Evolutionary conservation across 2,329 filamentous ascomycete species (phyloP).

Genomic region (Raffaelea albimanens): DNA sequence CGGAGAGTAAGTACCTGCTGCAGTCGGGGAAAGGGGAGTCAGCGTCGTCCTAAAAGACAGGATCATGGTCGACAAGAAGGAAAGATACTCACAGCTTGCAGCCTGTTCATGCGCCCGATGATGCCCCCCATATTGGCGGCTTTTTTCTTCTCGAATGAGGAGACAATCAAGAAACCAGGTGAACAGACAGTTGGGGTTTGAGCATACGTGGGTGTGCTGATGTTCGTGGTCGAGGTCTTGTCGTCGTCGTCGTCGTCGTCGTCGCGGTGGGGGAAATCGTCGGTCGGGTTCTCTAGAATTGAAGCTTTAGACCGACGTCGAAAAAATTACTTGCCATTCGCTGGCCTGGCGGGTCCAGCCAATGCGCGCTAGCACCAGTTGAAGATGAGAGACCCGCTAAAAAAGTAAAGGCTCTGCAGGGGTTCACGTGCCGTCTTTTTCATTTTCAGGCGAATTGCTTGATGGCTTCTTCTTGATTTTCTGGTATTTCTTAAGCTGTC

Average conservation of each 20-base stretch:
- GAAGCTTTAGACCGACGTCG: too few species aligned
- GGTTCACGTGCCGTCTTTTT: neutral
- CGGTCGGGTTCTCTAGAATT: neutral
- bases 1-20: conserved; percentile 44
- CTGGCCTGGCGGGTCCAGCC: too few species aligned
- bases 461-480: too few species aligned
- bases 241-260: neutral
- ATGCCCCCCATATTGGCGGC: conserved; percentile 26
- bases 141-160: too few species aligned
- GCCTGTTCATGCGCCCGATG: conserved; percentile 61
- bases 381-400: too few species aligned
- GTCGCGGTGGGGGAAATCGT: neutral
- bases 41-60: conserved; percentile 1
- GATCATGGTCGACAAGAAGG: too few species aligned
- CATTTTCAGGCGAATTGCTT: too few species aligned
- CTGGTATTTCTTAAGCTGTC: too few species aligned
- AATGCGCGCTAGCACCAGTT: too few species aligned
- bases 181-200: too few species aligned
- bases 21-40: conserved; percentile 2
- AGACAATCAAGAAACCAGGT: too few species aligned
- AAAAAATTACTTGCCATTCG: neutral
- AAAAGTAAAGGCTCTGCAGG: too few species aligned
- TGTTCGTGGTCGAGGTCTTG: neutral
- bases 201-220: neutral
- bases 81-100: conserved; percentile 54